Evolutionary conservation across 371 early-diverging fungal genomes (phyloP), one percentile per base, ranked within the genome.

Genomic region (Rhizomucor pusillus): DNA sequence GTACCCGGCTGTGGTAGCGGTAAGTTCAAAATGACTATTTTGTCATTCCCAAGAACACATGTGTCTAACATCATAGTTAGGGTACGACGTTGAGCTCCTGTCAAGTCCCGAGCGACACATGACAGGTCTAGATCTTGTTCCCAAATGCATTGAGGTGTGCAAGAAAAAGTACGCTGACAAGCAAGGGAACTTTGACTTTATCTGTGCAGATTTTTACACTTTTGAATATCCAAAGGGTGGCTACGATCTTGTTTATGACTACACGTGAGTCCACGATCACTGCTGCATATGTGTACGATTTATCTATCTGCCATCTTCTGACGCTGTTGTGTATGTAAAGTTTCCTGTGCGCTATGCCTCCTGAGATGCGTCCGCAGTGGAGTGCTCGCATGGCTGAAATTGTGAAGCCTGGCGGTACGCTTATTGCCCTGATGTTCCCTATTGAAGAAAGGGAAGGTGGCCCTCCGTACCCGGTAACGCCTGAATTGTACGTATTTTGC

Each of bases 1-100:
- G 90, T 94, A 23, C 93, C 94, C 1, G 94, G 93, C 13, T 93
- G 93, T 52, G 94, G 94, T 7, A 69, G 83, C 23, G 90, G 73
- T 67, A 63, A 7, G 35, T 37, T 2, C 11, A 12, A n/a, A 35
- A 39, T 6, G 35, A 11, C 3, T 22, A 5, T 12, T 39, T 50
- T 13, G 22, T 39, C 12, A 40, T 54, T 34, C 36, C 44, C 45
- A n/a, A n/a, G n/a, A n/a, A n/a, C n/a, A n/a, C n/a, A n/a, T n/a
- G n/a, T n/a, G n/a, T n/a, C n/a, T n/a, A n/a, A 50, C 54, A 5
- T 45, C 19, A 13, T 44, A 18, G 45, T 19, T 59, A 71, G 85
- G 91, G 23, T 87, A 89, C 62, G 93, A 93, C 60, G 90, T 89
- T 22, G 67, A 87, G 60, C 84, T 80, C 47, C 71, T 93, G 24